These are phyloP conservation scores for Tothia fuscella DNA, from an alignment of 2,329 filamentous ascomycete genomes.

Conservation along the genomic window DNA sequence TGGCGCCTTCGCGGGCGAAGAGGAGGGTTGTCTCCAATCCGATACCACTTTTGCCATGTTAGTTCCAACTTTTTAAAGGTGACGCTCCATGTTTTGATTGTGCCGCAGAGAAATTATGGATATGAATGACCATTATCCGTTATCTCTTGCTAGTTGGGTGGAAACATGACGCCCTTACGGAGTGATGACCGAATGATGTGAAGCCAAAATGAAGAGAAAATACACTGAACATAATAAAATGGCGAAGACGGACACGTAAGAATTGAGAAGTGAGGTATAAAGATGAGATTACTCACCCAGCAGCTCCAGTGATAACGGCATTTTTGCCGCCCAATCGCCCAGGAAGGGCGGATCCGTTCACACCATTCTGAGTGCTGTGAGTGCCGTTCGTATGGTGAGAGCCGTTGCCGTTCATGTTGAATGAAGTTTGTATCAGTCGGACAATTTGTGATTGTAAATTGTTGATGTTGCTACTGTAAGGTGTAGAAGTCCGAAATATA, in stretches of 20 bases:
- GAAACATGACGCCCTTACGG: background rate
- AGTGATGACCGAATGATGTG: too few relatives aligned
- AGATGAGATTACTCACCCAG: conserved; percentile 73
- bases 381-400: background rate
- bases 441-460: too few relatives aligned
- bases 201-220: too few relatives aligned
- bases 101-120: too few relatives aligned
- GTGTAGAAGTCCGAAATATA: too few relatives aligned
- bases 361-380: conserved; percentile 24
- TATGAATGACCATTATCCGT: background rate
- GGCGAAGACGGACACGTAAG: too few relatives aligned
- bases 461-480: too few relatives aligned
- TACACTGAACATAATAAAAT: too few relatives aligned
- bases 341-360: conserved; percentile 13
- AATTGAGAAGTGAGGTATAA: too few relatives aligned
- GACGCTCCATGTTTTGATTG: background rate
- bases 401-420: conserved; percentile 1
- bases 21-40: conserved; percentile 86
- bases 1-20: conserved; percentile 79
- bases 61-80: background rate
- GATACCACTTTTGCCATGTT: conserved; percentile 55
- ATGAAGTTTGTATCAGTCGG: too few relatives aligned
- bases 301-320: conserved; percentile 71
- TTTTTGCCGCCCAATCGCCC: conserved; percentile 52
- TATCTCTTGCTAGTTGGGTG: background rate